Percentiles rank a stretch among this genome's conserved stretches.
These are phyloP conservation scores for Geotrichum klebahnii DNA, from an alignment of 1,139 yeast genomes.

Conservation along the genomic window DNA sequence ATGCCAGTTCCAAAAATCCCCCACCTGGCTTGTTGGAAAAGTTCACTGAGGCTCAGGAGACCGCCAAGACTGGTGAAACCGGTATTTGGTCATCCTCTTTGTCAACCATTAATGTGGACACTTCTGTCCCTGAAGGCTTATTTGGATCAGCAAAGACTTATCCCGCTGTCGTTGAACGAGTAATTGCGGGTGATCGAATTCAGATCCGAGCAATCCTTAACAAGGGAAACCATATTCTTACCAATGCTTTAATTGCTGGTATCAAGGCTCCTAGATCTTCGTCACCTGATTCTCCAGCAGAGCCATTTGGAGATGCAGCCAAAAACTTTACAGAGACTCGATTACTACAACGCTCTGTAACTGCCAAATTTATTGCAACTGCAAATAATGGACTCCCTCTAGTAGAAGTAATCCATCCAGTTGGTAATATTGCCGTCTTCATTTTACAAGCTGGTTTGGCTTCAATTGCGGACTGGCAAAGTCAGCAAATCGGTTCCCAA, in stretches of 20 bases:
- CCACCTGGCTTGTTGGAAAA: conserved; percentile 39
- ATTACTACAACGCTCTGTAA: conserved; percentile 60
- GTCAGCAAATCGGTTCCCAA: conserved; percentile 62
- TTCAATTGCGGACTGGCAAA: conserved; percentile 79
- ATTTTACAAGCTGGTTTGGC: conserved; percentile 68
- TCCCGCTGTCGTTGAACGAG: conserved; percentile 65
- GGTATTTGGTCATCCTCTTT: conserved; percentile 53
- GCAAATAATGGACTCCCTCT: conserved; percentile 56
- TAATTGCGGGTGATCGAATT: conserved; percentile 72
- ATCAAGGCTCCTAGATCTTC: conserved; percentile 68
- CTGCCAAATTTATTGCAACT: conserved; percentile 53
- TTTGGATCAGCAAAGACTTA: conserved; percentile 42
- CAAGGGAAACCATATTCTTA: conserved; percentile 43
- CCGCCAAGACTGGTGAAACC: conserved; percentile 47
- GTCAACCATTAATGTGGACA: conserved; percentile 36
- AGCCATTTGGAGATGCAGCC: conserved; percentile 61
- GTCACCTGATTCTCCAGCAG: conserved; percentile 40
- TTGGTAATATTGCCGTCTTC: conserved; percentile 71
- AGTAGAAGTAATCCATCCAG: conserved; percentile 59
- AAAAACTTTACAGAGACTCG: conserved; percentile 64
- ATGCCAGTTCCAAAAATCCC: conserved; percentile 39
- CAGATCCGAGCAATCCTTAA: conserved; percentile 52
- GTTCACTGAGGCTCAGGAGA: conserved; percentile 45
- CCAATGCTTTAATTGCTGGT: conserved; percentile 69
- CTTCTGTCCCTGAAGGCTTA: conserved; percentile 42